These are phyloP conservation scores for Alliaria petiolata DNA, from an alignment of 345 rosid genomes.

Conservation along the genomic window DNA sequence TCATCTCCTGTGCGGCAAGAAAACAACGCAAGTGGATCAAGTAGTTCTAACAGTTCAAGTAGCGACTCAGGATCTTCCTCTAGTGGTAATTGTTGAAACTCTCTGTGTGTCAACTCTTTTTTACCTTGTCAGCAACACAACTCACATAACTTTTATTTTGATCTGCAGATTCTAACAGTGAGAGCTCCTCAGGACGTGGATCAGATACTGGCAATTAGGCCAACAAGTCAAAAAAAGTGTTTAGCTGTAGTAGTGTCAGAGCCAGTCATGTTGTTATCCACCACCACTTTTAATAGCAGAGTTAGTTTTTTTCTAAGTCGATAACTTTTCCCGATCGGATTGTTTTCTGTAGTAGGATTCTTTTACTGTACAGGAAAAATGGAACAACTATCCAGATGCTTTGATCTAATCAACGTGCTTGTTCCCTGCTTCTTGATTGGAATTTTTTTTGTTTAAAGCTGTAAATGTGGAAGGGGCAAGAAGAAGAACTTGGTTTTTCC, in stretches of 20 bases:
- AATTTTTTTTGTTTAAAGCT: not conserved
- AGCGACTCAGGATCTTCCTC: slow-evolving; percentile 36
- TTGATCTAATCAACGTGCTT: slow-evolving; percentile 7
- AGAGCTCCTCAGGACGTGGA: slow-evolving; percentile 34
- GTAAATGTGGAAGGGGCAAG: not conserved
- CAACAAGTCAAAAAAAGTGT: not conserved
- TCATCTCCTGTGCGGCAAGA: slow-evolving; percentile 19
- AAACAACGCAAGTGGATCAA: slow-evolving; percentile 36
- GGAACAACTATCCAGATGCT: not conserved
- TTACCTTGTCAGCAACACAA: not conserved
- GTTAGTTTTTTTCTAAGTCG: slow-evolving; percentile 9
- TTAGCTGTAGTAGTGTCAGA: slow-evolving; percentile 25
- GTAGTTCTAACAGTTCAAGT: slow-evolving; percentile 40
- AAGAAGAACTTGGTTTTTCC: not conserved
- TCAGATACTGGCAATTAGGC: slow-evolving; percentile 31
- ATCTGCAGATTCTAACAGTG: slow-evolving; percentile 33
- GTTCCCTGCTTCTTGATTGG: not conserved
- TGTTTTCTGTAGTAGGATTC: slow-evolving; percentile 12
- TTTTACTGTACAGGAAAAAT: slow-evolving; percentile 25
- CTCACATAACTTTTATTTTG: not conserved
- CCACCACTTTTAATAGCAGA: not conserved
- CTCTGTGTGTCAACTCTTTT: not conserved
- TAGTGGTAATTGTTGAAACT: slow-evolving; percentile 30
- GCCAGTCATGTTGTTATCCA: not conserved
- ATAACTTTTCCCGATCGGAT: not conserved